Percentiles rank a stretch among this genome's conserved stretches.
Evolutionary conservation across 495 filamentous ascomycete genomes (phyloP).

Genomic region (Xylaria nigripes): DNA sequence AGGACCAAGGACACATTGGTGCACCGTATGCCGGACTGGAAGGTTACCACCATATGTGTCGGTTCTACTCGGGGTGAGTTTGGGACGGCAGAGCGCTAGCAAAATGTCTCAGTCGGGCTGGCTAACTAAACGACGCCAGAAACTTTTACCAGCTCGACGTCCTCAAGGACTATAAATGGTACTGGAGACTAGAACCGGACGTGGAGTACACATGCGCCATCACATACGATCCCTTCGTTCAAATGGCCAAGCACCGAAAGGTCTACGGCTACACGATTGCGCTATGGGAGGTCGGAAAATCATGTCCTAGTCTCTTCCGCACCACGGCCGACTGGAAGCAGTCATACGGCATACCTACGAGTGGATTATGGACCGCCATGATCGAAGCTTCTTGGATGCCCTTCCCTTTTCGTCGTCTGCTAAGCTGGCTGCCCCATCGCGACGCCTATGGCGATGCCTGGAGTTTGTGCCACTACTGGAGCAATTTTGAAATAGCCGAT

Average conservation of each 20-base stretch:
- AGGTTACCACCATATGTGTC: conserved; percentile 95
- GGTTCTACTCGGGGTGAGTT: conserved; percentile 89
- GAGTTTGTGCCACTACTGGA: conserved; percentile 41
- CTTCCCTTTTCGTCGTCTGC: conserved; percentile 24
- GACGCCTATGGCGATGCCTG: conserved; percentile 26
- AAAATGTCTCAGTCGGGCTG: neutral
- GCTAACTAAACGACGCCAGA: conserved; percentile 29
- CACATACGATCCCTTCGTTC: conserved; percentile 37
- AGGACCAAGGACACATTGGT: conserved; percentile 74
- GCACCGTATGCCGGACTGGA: conserved; percentile 97
- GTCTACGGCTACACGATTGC: conserved; percentile 38
- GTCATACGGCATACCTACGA: conserved; percentile 19
- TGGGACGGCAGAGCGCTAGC: conserved; percentile 1
- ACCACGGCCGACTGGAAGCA: conserved; percentile 27
- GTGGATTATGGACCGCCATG: conserved; percentile 23
- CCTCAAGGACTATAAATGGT: conserved; percentile 31
- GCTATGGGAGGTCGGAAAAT: conserved; percentile 35
- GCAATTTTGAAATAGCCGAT: conserved; percentile 41
- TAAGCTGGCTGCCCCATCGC: conserved; percentile 24
- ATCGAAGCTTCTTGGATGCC: conserved; percentile 24
- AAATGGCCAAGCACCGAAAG: conserved; percentile 38
- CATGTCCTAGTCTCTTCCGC: conserved; percentile 33
- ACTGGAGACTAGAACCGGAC: conserved; percentile 37
- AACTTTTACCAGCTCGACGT: conserved; percentile 43
- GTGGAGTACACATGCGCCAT: conserved; percentile 37